Conservation (phyloP, 2,329 filamentous ascomycete genomes). For the Botryosphaeria agaves region DNA sequence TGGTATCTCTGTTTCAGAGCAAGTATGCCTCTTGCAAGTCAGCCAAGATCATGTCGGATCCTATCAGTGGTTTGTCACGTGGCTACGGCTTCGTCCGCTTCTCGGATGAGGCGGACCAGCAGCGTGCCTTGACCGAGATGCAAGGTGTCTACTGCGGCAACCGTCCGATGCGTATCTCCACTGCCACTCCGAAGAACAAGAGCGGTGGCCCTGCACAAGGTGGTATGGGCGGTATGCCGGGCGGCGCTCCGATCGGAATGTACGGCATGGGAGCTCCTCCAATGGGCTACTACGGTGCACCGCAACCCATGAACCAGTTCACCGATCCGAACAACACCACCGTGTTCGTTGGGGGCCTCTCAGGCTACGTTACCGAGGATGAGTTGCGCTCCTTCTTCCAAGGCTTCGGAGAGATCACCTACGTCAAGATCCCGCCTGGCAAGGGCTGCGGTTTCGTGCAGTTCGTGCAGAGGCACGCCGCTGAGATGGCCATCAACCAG, state of each 20-base stretch:
- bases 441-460: constrained; percentile 99
- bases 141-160: constrained; percentile 99
- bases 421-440: constrained; percentile 98
- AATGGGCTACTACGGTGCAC: constrained; percentile 49
- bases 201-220: constrained; percentile 35
- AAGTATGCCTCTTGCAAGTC: constrained; percentile 97
- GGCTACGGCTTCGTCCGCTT: constrained; percentile 98
- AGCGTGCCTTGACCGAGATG: constrained; percentile 93
- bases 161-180: constrained; percentile 95
- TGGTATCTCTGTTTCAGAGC: constrained; percentile 92
- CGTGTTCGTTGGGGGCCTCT: constrained; percentile 92
- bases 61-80: constrained; percentile 91
- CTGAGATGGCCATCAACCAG: constrained; percentile 99
- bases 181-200: constrained; percentile 92
- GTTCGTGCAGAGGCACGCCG: constrained; percentile 95
- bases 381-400: constrained; percentile 99
- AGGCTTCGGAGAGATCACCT: constrained; percentile 97
- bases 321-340: constrained; percentile 99
- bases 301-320: constrained; percentile 95
- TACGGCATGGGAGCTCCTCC: constrained; percentile 54
- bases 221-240: constrained; percentile 24
- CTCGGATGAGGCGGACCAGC: constrained; percentile 87
- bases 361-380: constrained; percentile 96
- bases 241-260: constrained; percentile 37
- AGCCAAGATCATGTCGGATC: constrained; percentile 99